Evolutionary conservation across 495 filamentous ascomycete genomes (phyloP).

Genomic region (Trichoderma erinaceum): DNA sequence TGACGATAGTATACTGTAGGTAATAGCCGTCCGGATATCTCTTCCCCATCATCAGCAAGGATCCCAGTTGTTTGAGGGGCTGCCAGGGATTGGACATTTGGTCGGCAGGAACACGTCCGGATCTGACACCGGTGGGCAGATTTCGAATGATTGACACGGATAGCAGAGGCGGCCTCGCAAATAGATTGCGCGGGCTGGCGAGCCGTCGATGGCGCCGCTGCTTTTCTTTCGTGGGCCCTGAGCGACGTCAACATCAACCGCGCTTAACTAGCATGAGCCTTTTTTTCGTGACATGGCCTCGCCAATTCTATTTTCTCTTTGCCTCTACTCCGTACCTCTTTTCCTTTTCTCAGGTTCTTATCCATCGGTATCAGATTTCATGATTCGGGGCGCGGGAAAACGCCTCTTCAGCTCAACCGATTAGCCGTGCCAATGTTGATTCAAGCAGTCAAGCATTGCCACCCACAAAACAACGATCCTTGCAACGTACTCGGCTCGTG

Average conservation of each 20-base stretch:
- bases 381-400: too few relatives aligned
- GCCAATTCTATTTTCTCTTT: neutral
- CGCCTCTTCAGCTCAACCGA: too few relatives aligned
- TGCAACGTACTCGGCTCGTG: neutral
- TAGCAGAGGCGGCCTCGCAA: neutral
- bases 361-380: too few relatives aligned
- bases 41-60: neutral
- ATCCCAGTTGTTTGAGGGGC: neutral
- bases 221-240: neutral
- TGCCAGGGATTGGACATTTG: slow-evolving; percentile 1
- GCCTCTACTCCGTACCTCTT: neutral
- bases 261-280: neutral
- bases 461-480: too few relatives aligned
- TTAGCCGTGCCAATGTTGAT: too few relatives aligned
- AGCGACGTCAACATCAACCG: neutral
- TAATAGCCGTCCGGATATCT: neutral
- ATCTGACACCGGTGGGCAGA: neutral
- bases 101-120: neutral
- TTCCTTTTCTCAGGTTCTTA: neutral
- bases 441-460: too few relatives aligned
- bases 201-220: slow-evolving; percentile 4
- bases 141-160: neutral
- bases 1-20: neutral
- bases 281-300: neutral
- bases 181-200: neutral